phyloP scores from a whole-genome alignment of 139 green algal species.

The Zygnema cylindricum region DNA sequence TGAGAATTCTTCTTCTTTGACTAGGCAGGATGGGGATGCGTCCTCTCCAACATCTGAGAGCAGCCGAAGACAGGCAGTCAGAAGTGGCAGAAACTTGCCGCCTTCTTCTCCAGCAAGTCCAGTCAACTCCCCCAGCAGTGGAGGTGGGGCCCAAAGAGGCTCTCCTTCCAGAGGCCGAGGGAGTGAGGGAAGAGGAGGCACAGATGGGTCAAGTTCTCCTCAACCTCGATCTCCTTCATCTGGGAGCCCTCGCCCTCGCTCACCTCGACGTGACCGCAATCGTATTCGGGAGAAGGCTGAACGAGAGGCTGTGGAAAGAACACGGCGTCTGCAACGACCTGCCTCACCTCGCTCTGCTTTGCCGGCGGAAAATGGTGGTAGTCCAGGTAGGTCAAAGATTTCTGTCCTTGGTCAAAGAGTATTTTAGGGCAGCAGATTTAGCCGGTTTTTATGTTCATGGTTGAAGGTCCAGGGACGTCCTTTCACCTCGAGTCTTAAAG shows the following conservation, averaged over 20 bases:
- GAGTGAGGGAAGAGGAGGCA: not conserved
- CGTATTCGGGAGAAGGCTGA: slow-evolving; percentile 45
- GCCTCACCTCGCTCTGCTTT: not conserved
- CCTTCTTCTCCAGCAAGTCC: too few species aligned
- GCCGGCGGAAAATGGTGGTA: not conserved
- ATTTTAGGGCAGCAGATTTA: too few species aligned
- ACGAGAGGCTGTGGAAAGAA: slow-evolving; percentile 3
- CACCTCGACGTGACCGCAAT: slow-evolving; percentile 30
- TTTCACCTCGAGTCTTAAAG: too few species aligned
- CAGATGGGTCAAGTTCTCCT: not conserved
- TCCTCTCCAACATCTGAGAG: not conserved
- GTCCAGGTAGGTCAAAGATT: not conserved
- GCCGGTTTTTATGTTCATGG: too few species aligned
- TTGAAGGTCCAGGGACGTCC: too few species aligned
- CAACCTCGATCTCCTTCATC: not conserved
- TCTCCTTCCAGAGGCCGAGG: not conserved
- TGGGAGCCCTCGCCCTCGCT: slow-evolving; percentile 1
- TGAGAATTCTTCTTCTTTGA: not conserved
- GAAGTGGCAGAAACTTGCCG: too few species aligned
- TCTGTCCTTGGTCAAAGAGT: too few species aligned
- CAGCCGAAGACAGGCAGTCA: not conserved
- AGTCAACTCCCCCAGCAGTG: too few species aligned
- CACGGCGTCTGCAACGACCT: slow-evolving; percentile 10
- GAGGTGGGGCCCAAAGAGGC: not conserved
- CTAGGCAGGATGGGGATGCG: not conserved